Percentiles rank a stretch among this genome's conserved stretches.
Conservation (phyloP, 164 flowering plant species). For the Protea cynaroides region DNA sequence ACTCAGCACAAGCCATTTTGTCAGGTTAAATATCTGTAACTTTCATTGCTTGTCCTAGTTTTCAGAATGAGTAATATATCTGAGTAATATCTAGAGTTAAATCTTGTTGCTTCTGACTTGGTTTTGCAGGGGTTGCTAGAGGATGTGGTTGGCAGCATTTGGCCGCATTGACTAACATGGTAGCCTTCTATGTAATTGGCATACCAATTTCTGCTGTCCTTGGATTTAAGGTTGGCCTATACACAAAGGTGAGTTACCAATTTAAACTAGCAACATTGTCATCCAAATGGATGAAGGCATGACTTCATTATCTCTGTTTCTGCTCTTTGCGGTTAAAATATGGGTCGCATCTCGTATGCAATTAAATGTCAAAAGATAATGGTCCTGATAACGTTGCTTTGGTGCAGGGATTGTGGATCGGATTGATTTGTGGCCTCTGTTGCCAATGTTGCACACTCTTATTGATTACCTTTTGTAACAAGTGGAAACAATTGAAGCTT, state of each 20-base stretch:
- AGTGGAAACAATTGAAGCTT: slow-evolving; percentile 39
- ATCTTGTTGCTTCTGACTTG: not conserved
- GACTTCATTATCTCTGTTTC: not conserved
- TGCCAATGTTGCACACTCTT: slow-evolving; percentile 44
- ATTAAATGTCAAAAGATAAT: too few species aligned
- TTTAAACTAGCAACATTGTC: too few species aligned
- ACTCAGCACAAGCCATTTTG: slow-evolving; percentile 49
- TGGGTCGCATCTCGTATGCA: too few species aligned
- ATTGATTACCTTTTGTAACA: slow-evolving; percentile 39
- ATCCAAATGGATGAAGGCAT: too few species aligned
- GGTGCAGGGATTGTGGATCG: slow-evolving; percentile 79
- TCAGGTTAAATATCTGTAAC: slow-evolving; percentile 77
- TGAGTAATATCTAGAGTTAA: too few species aligned
- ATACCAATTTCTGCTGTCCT: slow-evolving; percentile 59
- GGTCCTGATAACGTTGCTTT: too few species aligned
- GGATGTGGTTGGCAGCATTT: slow-evolving; percentile 97
- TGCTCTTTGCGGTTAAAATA: not conserved
- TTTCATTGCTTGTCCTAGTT: too few species aligned
- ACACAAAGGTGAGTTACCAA: slow-evolving; percentile 41
- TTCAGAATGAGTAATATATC: too few species aligned
- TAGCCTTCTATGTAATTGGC: slow-evolving; percentile 21
- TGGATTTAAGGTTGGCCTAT: slow-evolving; percentile 37
- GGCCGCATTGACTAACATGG: slow-evolving; percentile 64
- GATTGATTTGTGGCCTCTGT: slow-evolving; percentile 59
- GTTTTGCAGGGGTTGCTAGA: slow-evolving; percentile 65